A percentile compares a stretch with the other conserved stretches of the same genome.
Evolutionary conservation across 2,329 filamentous ascomycete species (phyloP).

Genomic region (Diaporthe velutina): DNA sequence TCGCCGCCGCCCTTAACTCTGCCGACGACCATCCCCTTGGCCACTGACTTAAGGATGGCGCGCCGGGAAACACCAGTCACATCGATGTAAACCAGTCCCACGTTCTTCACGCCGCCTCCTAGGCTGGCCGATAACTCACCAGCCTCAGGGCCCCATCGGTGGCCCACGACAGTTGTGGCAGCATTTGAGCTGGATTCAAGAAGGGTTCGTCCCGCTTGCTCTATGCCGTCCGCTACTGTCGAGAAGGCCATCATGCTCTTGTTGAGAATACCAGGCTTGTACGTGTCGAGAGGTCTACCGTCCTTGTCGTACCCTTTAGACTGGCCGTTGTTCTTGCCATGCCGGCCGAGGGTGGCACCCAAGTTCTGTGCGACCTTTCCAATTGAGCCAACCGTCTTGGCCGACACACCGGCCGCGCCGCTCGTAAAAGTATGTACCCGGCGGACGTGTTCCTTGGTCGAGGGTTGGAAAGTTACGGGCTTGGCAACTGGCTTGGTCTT

Average conservation of each 20-base stretch:
- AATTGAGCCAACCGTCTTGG: constrained; percentile 89
- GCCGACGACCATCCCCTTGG: constrained; percentile 95
- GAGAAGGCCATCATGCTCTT: constrained; percentile 97
- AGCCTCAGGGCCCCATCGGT: constrained; percentile 89
- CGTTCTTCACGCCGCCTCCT: constrained; percentile 92
- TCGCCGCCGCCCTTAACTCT: constrained; percentile 81
- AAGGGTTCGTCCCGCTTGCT: constrained; percentile 85
- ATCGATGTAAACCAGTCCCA: constrained; percentile 97
- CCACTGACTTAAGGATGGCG: constrained; percentile 93
- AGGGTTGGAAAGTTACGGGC: constrained; percentile 88
- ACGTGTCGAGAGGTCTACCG: constrained; percentile 72
- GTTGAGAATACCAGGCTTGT: constrained; percentile 94
- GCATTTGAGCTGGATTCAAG: constrained; percentile 81
- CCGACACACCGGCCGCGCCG: constrained; percentile 81
- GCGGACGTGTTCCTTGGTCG: constrained; percentile 86
- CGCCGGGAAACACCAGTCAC: constrained; percentile 91
- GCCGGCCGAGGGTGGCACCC: constrained; percentile 80
- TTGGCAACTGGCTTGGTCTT: constrained; percentile 83
- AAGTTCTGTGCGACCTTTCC: constrained; percentile 89
- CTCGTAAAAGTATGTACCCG: constrained; percentile 90
- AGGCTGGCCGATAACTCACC: constrained; percentile 81
- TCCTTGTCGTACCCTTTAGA: constrained; percentile 76
- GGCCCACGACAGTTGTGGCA: constrained; percentile 88
- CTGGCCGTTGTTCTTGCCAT: constrained; percentile 66
- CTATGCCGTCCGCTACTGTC: constrained; percentile 93